Conservation (phyloP, 2,329 filamentous ascomycete genomes). For the Aspergillus novoparasiticus region DNA sequence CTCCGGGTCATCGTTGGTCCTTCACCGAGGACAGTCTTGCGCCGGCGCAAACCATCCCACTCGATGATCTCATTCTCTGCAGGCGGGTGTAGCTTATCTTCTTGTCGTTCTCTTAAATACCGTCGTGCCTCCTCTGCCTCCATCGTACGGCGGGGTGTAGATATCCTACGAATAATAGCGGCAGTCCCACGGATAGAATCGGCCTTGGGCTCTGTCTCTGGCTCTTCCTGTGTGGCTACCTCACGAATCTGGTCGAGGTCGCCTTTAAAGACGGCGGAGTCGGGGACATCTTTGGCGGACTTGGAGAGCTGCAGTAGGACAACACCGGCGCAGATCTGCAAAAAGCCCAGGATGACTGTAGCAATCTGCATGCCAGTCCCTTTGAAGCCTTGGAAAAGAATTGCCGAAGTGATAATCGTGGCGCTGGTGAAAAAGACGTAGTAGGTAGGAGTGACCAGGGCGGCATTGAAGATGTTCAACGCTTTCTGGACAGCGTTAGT, state of each 20-base stretch:
- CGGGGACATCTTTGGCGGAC: conserved; percentile 95
- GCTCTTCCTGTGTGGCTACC: conserved; percentile 91
- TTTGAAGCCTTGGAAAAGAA: conserved; percentile 93
- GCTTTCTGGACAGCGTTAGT: conserved; percentile 73
- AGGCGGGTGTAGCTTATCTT: conserved; percentile 72
- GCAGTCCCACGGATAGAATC: conserved; percentile 92
- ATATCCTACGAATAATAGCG: conserved; percentile 83
- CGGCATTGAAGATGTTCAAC: conserved; percentile 93
- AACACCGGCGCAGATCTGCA: conserved; percentile 91
- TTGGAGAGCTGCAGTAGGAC: conserved; percentile 95
- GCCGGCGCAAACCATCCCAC: conserved; percentile 86
- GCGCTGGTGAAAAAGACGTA: conserved; percentile 98
- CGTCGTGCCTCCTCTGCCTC: conserved; percentile 78
- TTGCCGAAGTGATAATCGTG: conserved; percentile 89
- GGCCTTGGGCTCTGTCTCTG: conserved; percentile 94
- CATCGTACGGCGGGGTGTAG: conserved; percentile 71
- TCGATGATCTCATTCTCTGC: conserved; percentile 80
- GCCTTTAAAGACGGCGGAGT: conserved; percentile 86
- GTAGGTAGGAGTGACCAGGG: conserved; percentile 95
- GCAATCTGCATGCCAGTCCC: conserved; percentile 78
- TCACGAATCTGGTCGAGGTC: conserved; percentile 94
- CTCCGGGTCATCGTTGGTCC: conserved; percentile 43
- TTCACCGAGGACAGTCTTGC: conserved; percentile 60
- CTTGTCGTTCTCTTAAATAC: conserved; percentile 74
- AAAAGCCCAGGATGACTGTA: conserved; percentile 89